A percentile compares a stretch with the other conserved stretches of the same genome.
Conservation (phyloP, 1,284 basidiomycete genomes). For the Heterobasidion parviporum region DNA sequence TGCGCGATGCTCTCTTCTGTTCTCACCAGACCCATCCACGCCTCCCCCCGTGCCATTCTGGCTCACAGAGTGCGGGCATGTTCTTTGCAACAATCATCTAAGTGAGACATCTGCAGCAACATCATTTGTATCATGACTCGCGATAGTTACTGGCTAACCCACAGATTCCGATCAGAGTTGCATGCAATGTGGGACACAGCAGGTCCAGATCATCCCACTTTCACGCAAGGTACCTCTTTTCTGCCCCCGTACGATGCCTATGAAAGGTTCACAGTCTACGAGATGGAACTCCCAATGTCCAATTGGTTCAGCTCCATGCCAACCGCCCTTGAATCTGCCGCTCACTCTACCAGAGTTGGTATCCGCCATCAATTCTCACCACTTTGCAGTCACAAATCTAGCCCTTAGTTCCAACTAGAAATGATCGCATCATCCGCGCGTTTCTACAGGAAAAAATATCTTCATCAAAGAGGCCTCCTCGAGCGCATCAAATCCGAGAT, state of each 20-base stretch:
- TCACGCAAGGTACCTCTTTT: constrained; percentile 52
- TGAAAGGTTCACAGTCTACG: not conserved
- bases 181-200: constrained; percentile 48
- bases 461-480: constrained; percentile 42
- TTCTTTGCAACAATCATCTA: constrained; percentile 74
- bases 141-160: not conserved
- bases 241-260: not conserved
- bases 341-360: constrained; percentile 56
- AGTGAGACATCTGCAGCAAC: constrained; percentile 37
- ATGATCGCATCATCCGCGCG: constrained; percentile 59
- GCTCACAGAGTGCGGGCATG: constrained; percentile 78
- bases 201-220: constrained; percentile 62
- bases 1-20: constrained; percentile 57
- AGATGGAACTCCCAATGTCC: constrained; percentile 74
- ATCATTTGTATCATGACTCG: constrained; percentile 5
- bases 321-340: constrained; percentile 49
- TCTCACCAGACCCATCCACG: constrained; percentile 36
- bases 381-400: not conserved
- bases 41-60: constrained; percentile 63
- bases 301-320: constrained; percentile 68
- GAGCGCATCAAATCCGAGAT: constrained; percentile 32
- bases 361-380: not conserved
- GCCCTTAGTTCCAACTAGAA: constrained; percentile 64
- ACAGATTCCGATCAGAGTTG: constrained; percentile 67
- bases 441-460: constrained; percentile 45